Evolutionary conservation across 768 basidiomycete species (phyloP).

Genomic region (Cystofilobasidium macerans): DNA sequence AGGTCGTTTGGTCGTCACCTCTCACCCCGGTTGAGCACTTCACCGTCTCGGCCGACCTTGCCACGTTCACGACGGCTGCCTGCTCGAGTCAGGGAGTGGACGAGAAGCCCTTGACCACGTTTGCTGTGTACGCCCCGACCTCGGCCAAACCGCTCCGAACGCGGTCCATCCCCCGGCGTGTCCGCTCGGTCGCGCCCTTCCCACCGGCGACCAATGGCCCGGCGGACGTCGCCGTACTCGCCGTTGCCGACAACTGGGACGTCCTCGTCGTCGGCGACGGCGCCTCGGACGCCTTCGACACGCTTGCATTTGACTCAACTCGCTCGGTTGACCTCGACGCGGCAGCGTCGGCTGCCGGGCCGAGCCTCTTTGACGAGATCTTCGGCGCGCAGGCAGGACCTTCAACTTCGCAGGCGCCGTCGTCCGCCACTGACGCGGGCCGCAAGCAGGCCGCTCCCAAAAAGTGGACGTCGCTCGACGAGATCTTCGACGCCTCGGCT

Average conservation of each 20-base stretch:
- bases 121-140: conserved; percentile 46
- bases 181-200: conserved; percentile 9
- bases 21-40: conserved; percentile 29
- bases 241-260: conserved; percentile 56
- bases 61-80: conserved; percentile 34
- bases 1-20: conserved; percentile 31
- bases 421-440: neutral
- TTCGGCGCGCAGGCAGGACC: conserved; percentile 19
- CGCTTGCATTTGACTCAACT: conserved; percentile 12
- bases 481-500: conserved; percentile 22
- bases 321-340: neutral
- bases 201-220: conserved; percentile 21
- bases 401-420: neutral
- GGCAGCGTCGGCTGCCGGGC: conserved; percentile 4
- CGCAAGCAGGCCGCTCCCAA: neutral
- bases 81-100: conserved; percentile 44
- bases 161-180: conserved; percentile 36
- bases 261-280: conserved; percentile 60
- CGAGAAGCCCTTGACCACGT: conserved; percentile 50
- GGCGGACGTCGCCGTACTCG: conserved; percentile 44
- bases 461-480: conserved; percentile 11
- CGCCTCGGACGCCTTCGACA: conserved; percentile 19
- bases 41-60: conserved; percentile 46
- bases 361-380: conserved; percentile 25
- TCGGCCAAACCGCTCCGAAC: conserved; percentile 42